Percentiles rank a stretch among this genome's conserved stretches.
phyloP scores from a whole-genome alignment of 495 filamentous ascomycete genomes.

The Penicillium mononematosum region DNA sequence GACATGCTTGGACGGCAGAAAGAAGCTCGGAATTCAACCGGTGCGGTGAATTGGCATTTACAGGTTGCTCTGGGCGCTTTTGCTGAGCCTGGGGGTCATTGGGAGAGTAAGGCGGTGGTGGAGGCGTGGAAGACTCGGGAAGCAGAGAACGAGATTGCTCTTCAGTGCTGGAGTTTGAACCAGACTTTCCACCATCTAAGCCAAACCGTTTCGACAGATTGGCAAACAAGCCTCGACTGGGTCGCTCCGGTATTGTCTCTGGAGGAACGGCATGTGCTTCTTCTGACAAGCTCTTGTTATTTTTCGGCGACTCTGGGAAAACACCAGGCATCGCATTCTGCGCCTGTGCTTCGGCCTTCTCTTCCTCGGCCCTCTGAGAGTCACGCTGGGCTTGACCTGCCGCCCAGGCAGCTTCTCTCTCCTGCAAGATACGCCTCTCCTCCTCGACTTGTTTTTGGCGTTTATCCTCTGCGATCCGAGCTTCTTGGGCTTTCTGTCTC shows the following conservation, averaged over 20 bases:
- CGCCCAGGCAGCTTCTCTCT: conserved; percentile 58
- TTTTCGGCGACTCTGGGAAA: conserved; percentile 62
- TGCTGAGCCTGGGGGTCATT: conserved; percentile 35
- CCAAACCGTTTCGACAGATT: conserved; percentile 63
- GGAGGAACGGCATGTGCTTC: conserved; percentile 24
- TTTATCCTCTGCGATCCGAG: conserved; percentile 78
- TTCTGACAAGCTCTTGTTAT: conserved; percentile 31
- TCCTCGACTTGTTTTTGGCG: conserved; percentile 73
- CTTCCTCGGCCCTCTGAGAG: conserved; percentile 28
- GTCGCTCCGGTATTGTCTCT: conserved; percentile 34
- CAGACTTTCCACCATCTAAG: conserved; percentile 48
- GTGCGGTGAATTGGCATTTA: conserved; percentile 47
- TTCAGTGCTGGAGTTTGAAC: conserved; percentile 25
- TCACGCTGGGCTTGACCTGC: conserved; percentile 29
- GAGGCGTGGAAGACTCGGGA: conserved; percentile 30
- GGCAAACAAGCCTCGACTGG: conserved; percentile 58
- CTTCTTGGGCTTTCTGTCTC: conserved; percentile 77
- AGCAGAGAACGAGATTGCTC: conserved; percentile 29
- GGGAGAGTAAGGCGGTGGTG: conserved; percentile 46
- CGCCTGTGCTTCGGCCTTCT: conserved; percentile 26
- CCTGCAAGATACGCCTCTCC: conserved; percentile 62
- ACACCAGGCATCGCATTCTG: conserved; percentile 62
- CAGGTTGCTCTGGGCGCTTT: conserved; percentile 37
- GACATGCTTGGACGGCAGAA: conserved; percentile 77
- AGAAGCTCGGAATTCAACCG: conserved; percentile 60